These are phyloP conservation scores for Zostera marina DNA, from an alignment of 116 monocot genomes.

Conservation along the genomic window DNA sequence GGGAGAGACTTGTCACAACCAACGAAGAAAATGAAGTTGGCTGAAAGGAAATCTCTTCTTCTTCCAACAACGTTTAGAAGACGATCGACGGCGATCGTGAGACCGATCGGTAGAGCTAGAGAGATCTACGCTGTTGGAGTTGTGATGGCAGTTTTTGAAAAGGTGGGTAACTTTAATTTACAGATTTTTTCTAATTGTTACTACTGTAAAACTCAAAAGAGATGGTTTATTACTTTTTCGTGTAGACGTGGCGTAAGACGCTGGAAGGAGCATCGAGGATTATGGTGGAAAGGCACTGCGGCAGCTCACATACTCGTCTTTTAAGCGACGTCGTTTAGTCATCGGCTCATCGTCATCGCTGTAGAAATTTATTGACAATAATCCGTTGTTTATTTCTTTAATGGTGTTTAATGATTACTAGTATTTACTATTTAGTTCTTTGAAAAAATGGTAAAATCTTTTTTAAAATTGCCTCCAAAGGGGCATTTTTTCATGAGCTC, in stretches of 20 bases:
- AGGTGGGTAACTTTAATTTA: slow-evolving; percentile 38
- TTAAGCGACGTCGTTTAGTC: slow-evolving; percentile 40
- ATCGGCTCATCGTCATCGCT: too few species aligned
- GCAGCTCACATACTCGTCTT: slow-evolving; percentile 44
- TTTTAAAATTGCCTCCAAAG: too few species aligned
- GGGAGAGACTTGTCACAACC: neutral
- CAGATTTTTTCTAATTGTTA: too few species aligned
- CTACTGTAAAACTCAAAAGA: neutral
- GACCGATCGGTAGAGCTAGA: slow-evolving; percentile 12
- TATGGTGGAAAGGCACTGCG: slow-evolving; percentile 41
- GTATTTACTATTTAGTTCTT: too few species aligned
- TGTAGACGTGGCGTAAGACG: slow-evolving; percentile 62
- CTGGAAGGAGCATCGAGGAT: slow-evolving; percentile 52
- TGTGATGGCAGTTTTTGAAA: slow-evolving; percentile 42
- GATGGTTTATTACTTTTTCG: neutral
- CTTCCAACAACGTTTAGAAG: slow-evolving; percentile 9
- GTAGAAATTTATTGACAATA: too few species aligned
- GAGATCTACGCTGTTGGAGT: slow-evolving; percentile 16
- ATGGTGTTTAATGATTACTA: too few species aligned
- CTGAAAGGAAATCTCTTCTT: slow-evolving; percentile 41
- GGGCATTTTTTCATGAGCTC: too few species aligned
- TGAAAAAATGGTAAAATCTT: too few species aligned
- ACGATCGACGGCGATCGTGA: neutral
- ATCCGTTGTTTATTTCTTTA: too few species aligned
- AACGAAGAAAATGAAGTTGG: slow-evolving; percentile 14